Conservation (phyloP, 495 filamentous ascomycete species). For the Penicillium cinerascens region DNA sequence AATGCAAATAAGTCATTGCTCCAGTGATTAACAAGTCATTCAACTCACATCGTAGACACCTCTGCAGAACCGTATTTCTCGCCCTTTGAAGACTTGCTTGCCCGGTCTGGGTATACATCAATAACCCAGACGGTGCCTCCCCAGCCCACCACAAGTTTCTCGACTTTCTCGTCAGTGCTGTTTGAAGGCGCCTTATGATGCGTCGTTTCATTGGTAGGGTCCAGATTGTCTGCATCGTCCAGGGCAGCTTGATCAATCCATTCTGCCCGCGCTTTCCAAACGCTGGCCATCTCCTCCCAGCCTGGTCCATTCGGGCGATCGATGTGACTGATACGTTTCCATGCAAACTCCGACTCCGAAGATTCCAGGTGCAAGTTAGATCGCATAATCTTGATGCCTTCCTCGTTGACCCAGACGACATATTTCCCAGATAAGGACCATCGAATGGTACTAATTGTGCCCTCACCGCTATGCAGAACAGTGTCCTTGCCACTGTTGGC, state of each 20-base stretch:
- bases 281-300: slow-evolving; percentile 92
- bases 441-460: slow-evolving; percentile 81
- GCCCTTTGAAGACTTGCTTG: slow-evolving; percentile 67
- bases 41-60: slow-evolving; percentile 80
- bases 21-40: not conserved
- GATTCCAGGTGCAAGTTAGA: slow-evolving; percentile 78
- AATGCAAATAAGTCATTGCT: not conserved
- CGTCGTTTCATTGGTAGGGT: slow-evolving; percentile 34
- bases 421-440: slow-evolving; percentile 91
- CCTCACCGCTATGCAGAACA: slow-evolving; percentile 87
- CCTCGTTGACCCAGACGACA: slow-evolving; percentile 91
- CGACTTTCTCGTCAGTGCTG: slow-evolving; percentile 42
- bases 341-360: slow-evolving; percentile 73
- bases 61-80: slow-evolving; percentile 75
- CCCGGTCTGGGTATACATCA: slow-evolving; percentile 77
- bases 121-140: slow-evolving; percentile 94
- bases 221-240: slow-evolving; percentile 56
- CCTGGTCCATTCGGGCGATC: slow-evolving; percentile 72
- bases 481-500: slow-evolving; percentile 78
- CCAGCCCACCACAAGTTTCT: slow-evolving; percentile 91
- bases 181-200: slow-evolving; percentile 13
- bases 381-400: slow-evolving; percentile 96
- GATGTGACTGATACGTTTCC: slow-evolving; percentile 94
- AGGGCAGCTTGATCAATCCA: slow-evolving; percentile 85
- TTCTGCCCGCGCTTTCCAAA: slow-evolving; percentile 87